Conservation (phyloP, 2,329 filamentous ascomycete species). For the Emmonsia crescens region DNA sequence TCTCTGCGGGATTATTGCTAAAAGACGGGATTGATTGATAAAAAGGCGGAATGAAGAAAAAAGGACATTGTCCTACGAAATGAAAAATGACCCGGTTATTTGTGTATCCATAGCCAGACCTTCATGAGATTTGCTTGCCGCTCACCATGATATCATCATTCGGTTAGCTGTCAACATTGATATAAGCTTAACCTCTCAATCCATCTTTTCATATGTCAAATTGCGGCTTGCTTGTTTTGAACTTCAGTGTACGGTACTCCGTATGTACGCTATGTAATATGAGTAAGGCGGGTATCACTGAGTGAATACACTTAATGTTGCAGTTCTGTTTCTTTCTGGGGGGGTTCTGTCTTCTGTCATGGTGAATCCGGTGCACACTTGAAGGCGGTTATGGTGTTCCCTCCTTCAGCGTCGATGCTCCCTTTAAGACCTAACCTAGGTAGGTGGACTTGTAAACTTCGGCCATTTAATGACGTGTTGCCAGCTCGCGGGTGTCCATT, state of each 20-base stretch:
- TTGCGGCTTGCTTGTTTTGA: not conserved
- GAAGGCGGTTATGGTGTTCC: not conserved
- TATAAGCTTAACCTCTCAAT: not conserved
- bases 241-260: too few relatives aligned
- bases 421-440: not conserved
- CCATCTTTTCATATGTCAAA: too few relatives aligned
- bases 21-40: not conserved
- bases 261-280: too few relatives aligned
- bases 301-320: too few relatives aligned
- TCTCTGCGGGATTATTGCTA: not conserved
- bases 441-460: too few relatives aligned
- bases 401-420: not conserved
- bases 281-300: too few relatives aligned
- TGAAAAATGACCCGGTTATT: not conserved
- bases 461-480: not conserved
- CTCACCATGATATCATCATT: too few relatives aligned
- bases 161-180: not conserved
- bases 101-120: not conserved
- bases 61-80: not conserved
- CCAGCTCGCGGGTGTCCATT: too few relatives aligned
- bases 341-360: not conserved
- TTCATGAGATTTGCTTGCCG: not conserved
- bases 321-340: too few relatives aligned
- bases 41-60: not conserved
- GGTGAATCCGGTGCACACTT: not conserved